Evolutionary conservation across 108 stramenopile species (phyloP), one percentile per base, ranked within the genome.

Genomic region (Nitzschia sp.): DNA sequence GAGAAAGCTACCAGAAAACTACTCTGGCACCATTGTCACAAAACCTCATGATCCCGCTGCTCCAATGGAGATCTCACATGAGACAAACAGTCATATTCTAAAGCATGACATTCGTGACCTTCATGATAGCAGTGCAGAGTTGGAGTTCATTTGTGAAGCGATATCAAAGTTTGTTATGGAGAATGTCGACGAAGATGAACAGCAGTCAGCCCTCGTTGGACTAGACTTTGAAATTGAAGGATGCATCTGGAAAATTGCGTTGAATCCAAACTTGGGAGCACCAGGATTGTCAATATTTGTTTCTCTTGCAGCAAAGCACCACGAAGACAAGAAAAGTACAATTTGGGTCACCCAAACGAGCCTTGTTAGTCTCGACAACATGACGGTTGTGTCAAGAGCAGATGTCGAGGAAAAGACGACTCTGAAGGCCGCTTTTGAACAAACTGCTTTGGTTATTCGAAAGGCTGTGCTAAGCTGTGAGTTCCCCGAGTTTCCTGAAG

Each of bases 401-500:
- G 8, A 71, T 14, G 11, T 63, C 37, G 50, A 68, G 22, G 61
- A 70, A 57, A 42, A 44, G 19, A 37, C 48, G 39, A 65, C 58
- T 14, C 70, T 63, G 19, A 75, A 71, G 61, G 46, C 38, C 0
- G 76, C 70, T 11, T 84, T 84, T 74, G 72, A 72, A 15, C 37
- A 59, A 17, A 63, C 77, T 14, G 70, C 67, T 11, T 66, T 82
- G 41, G 71, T 74, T 44, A 43, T 89, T 46, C 54, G 84, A 34
- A 84, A 86, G 72, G 74, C 79, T 56, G 79, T 87, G 62, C 73
- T 86, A 0, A 63, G 73, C 72, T 77, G 83, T 51, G 85, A 86
- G 76, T 85, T 90, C 44, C 89, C 89, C 5, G 65, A 84, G 42
- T 90, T 90, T 73, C 86, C 86, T 24, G 89, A 87, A 70, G 86